Conservation (phyloP, 192 early-diverging fungal genomes). For the Gryganskiella cystojenkinii region DNA sequence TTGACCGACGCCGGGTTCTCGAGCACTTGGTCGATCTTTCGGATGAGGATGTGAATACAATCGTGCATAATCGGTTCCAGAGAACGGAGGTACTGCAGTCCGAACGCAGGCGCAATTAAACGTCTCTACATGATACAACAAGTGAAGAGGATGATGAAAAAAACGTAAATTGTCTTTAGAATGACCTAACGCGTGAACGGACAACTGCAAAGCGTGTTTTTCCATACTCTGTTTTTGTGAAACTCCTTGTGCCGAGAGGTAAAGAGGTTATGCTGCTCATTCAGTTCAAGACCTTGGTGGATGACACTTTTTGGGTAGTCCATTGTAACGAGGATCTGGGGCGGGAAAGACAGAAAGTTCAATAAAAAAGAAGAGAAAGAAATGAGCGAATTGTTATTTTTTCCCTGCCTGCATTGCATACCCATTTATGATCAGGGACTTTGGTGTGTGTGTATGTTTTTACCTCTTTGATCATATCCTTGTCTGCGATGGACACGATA, state of each 20-base stretch:
- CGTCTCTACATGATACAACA: too few relatives aligned
- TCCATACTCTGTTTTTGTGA: constrained; percentile 50
- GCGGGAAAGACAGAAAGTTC: too few relatives aligned
- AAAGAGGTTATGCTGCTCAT: constrained; percentile 34
- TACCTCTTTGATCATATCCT: constrained; percentile 54
- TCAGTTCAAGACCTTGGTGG: constrained; percentile 16
- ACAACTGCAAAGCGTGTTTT: too few relatives aligned
- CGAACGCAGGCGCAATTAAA: constrained; percentile 63
- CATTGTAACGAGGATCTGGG: constrained; percentile 20
- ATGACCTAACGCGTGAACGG: too few relatives aligned
- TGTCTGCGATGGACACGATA: constrained; percentile 49
- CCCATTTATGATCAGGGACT: background rate
- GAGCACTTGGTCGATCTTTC: constrained; percentile 41
- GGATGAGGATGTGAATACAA: constrained; percentile 36
- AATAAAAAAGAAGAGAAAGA: too few relatives aligned
- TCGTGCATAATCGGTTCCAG: constrained; percentile 56
- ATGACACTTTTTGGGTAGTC: constrained; percentile 23
- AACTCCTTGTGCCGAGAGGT: constrained; percentile 48
- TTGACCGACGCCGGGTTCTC: constrained; percentile 41
- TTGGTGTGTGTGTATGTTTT: constrained; percentile 2
- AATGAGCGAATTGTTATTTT: too few relatives aligned
- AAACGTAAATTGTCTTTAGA: too few relatives aligned
- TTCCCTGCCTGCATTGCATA: too few relatives aligned
- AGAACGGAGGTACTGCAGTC: constrained; percentile 56
- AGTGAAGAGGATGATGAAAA: too few relatives aligned